phyloP scores from a whole-genome alignment of 345 rosid genomes.

The Lepidium aucheri region DNA sequence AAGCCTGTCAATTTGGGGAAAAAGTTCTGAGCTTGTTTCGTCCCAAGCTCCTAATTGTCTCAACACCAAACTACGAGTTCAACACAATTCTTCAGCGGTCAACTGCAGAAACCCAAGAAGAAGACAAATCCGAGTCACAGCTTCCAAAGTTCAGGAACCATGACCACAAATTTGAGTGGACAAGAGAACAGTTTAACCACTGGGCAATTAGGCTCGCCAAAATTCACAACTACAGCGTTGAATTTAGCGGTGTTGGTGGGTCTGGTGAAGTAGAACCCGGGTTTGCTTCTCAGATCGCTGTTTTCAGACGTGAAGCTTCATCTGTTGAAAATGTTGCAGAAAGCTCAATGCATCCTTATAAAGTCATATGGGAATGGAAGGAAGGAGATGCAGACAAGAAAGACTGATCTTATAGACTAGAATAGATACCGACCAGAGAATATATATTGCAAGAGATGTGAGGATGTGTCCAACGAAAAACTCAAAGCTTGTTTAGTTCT shows the following conservation, averaged over 20 bases:
- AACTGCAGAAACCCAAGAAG: slow-evolving; percentile 39
- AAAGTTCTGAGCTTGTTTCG: slow-evolving; percentile 48
- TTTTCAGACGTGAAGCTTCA: slow-evolving; percentile 37
- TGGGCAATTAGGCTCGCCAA: slow-evolving; percentile 68
- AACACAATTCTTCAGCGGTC: slow-evolving; percentile 69
- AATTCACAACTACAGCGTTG: slow-evolving; percentile 54
- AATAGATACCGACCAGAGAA: background rate
- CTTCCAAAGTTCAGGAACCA: slow-evolving; percentile 74
- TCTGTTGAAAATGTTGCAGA: background rate
- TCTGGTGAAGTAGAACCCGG: slow-evolving; percentile 64
- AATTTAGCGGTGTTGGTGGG: slow-evolving; percentile 92
- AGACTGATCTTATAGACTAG: background rate
- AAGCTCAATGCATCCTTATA: slow-evolving; percentile 24
- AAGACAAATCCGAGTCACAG: slow-evolving; percentile 41
- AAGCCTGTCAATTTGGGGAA: slow-evolving; percentile 61
- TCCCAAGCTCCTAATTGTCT: slow-evolving; percentile 65
- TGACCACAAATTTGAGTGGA: slow-evolving; percentile 99
- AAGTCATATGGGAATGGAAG: slow-evolving; percentile 79
- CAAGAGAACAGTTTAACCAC: slow-evolving; percentile 61
- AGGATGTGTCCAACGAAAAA: background rate
- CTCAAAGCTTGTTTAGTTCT: background rate
- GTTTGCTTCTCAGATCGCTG: slow-evolving; percentile 86
- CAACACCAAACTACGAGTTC: slow-evolving; percentile 95
- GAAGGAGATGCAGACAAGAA: background rate
- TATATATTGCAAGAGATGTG: background rate